phyloP scores from a whole-genome alignment of 1,139 yeast genomes.

The Kurtzmaniella natalensis region DNA sequence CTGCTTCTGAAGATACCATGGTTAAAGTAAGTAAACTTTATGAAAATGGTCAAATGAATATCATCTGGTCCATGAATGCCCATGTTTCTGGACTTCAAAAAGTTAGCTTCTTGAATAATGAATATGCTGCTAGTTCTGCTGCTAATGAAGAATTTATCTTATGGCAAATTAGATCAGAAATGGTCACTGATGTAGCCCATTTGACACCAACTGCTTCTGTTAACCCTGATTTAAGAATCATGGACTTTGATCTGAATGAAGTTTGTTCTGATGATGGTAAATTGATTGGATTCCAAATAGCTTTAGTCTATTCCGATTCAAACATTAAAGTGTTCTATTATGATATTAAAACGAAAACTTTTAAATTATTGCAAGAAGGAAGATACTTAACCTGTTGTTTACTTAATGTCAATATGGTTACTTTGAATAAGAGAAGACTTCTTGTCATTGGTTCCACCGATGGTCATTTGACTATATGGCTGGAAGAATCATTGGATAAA shows the following conservation, averaged over 20 bases:
- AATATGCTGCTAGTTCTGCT: slow-evolving; percentile 56
- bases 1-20: slow-evolving; percentile 90
- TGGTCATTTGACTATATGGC: slow-evolving; percentile 69
- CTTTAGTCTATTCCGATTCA: slow-evolving; percentile 84
- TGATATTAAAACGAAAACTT: slow-evolving; percentile 27
- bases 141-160: slow-evolving; percentile 86
- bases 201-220: slow-evolving; percentile 43
- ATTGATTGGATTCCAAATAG: slow-evolving; percentile 44
- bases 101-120: slow-evolving; percentile 54
- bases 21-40: slow-evolving; percentile 52
- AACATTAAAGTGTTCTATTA: slow-evolving; percentile 63
- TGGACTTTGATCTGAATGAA: slow-evolving; percentile 65
- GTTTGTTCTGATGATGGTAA: slow-evolving; percentile 14
- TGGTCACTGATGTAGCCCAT: slow-evolving; percentile 28
- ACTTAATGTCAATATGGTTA: slow-evolving; percentile 52
- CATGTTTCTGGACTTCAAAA: slow-evolving; percentile 89
- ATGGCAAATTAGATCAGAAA: slow-evolving; percentile 56
- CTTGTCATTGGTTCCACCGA: slow-evolving; percentile 73
- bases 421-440: slow-evolving; percentile 18
- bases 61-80: slow-evolving; percentile 62
- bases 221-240: slow-evolving; percentile 79
- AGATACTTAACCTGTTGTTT: slow-evolving; percentile 73
- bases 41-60: slow-evolving; percentile 36
- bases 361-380: slow-evolving; percentile 43
- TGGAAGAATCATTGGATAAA: slow-evolving; percentile 20